Evolutionary conservation across 257 asterid genomes (phyloP).

Genomic region (Solanum clarkiae): DNA sequence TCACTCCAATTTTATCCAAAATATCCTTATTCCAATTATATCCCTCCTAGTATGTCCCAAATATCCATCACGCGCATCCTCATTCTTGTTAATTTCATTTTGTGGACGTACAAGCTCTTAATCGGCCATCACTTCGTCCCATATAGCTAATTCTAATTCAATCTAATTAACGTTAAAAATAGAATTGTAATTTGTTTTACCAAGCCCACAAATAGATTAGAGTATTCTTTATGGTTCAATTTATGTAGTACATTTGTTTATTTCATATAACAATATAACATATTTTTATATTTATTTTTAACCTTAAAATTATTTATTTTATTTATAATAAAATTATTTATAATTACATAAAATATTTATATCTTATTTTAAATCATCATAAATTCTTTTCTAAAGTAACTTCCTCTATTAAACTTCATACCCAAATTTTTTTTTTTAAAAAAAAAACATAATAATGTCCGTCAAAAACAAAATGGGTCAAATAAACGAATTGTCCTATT

Average conservation of each 20-base stretch:
- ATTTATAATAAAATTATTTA: background rate
- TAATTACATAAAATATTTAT: background rate
- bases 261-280: too few relatives aligned
- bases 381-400: background rate
- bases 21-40: too few relatives aligned
- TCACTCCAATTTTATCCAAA: too few relatives aligned
- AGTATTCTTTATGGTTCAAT: background rate
- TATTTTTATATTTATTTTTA: background rate
- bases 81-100: too few relatives aligned
- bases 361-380: background rate
- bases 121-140: rapidly evolving
- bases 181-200: background rate
- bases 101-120: rapidly evolving
- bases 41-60: too few relatives aligned
- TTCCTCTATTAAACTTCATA: background rate
- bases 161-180: background rate
- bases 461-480: background rate
- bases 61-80: background rate
- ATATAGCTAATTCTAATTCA: rapidly evolving
- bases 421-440: too few relatives aligned
- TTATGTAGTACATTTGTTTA: background rate
- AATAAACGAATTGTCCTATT: background rate
- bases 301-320: rapidly evolving
- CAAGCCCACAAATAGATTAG: background rate
- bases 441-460: background rate